These are phyloP conservation scores for Fragaria vesca DNA, from an alignment of 306 rosid genomes.

Conservation along the genomic window DNA sequence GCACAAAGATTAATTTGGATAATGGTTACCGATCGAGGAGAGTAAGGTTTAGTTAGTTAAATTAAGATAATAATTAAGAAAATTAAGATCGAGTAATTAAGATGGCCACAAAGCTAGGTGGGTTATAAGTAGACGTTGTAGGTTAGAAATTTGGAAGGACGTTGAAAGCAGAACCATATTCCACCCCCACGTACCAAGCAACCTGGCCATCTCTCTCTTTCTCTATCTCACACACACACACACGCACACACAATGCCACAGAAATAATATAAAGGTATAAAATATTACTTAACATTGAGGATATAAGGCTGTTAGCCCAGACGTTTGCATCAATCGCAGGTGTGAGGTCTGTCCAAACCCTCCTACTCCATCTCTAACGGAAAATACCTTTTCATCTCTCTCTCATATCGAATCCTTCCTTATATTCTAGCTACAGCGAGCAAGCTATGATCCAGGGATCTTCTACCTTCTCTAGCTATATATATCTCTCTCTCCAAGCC, in stretches of 20 bases:
- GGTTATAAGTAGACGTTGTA: slow-evolving; percentile 98
- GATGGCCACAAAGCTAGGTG: slow-evolving; percentile 39
- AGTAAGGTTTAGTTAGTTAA: not conserved
- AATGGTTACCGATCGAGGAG: not conserved
- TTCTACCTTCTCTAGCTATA: not conserved
- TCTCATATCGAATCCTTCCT: not conserved
- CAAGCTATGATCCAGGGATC: not conserved
- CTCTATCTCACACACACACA: slow-evolving; percentile 14
- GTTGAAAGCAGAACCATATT: slow-evolving; percentile 96
- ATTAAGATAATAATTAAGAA: not conserved
- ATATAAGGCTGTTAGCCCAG: slow-evolving; percentile 61
- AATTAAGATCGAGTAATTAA: not conserved
- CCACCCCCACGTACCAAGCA: slow-evolving; percentile 67
- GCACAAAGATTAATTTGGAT: not conserved
- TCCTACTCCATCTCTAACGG: slow-evolving; percentile 80
- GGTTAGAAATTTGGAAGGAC: slow-evolving; percentile 92
- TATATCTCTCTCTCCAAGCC: not conserved
- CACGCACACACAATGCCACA: not conserved
- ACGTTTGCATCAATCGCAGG: slow-evolving; percentile 93
- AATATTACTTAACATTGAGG: not conserved
- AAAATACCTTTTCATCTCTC: slow-evolving; percentile 65
- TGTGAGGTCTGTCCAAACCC: slow-evolving; percentile 72
- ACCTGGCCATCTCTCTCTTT: slow-evolving; percentile 39
- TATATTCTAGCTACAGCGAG: not conserved
- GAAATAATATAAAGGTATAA: not conserved